Percentiles rank a stretch among this genome's conserved stretches.
These are phyloP conservation scores for Ustilago curta DNA, from an alignment of 1,284 basidiomycete species.

Conservation along the genomic window DNA sequence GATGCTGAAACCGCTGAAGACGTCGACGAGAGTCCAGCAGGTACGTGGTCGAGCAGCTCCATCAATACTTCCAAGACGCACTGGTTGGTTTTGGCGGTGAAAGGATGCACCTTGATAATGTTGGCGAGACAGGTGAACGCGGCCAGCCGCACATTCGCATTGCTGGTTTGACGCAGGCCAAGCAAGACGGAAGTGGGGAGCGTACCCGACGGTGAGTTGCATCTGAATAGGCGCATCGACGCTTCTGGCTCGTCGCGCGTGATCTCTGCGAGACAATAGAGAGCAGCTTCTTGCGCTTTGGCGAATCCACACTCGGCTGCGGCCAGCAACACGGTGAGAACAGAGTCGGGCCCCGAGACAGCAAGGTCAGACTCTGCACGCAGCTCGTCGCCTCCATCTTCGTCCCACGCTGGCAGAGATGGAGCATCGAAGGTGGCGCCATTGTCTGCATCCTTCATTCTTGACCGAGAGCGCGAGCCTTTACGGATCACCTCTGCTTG, in stretches of 20 bases:
- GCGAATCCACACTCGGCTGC: constrained; percentile 54
- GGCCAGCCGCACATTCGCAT: constrained; percentile 55
- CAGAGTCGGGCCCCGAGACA: constrained; percentile 10
- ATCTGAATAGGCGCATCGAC: constrained; percentile 33
- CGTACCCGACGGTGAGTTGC: constrained; percentile 46
- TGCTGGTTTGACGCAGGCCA: constrained; percentile 44
- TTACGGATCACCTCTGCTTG: constrained; percentile 50
- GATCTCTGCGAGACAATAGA: constrained; percentile 59
- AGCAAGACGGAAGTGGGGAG: constrained; percentile 59
- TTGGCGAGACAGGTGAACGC: constrained; percentile 62
- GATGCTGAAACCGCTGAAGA: constrained; percentile 10
- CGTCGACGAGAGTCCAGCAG: constrained; percentile 12
- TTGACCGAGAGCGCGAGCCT: constrained; percentile 41
- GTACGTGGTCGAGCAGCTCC: constrained; percentile 54
- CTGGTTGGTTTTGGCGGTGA: constrained; percentile 57
- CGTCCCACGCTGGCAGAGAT: constrained; percentile 41
- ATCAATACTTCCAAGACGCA: constrained; percentile 59
- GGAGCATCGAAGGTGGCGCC: constrained; percentile 17
- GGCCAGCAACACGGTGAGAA: constrained; percentile 49
- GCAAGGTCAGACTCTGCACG: constrained; percentile 10
- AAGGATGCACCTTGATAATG: constrained; percentile 60
- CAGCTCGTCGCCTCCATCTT: constrained; percentile 24
- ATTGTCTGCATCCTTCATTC: constrained; percentile 30
- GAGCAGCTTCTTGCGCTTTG: constrained; percentile 60
- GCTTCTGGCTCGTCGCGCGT: constrained; percentile 43